Evolutionary conservation across 1,139 yeast genomes (phyloP).

Genomic region (Saccharomyces hybrid): DNA sequence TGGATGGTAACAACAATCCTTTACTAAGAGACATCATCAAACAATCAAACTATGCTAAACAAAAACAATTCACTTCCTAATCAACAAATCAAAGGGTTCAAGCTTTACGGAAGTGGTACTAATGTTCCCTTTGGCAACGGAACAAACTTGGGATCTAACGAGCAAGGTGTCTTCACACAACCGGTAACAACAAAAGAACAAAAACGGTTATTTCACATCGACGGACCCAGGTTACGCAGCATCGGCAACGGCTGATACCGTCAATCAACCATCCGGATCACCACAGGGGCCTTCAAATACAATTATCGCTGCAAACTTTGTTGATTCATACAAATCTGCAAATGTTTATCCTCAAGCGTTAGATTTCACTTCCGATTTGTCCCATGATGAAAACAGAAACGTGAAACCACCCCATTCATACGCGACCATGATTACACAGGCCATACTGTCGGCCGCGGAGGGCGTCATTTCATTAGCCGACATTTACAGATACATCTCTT

Average conservation of each 20-base stretch:
- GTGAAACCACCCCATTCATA: constrained; percentile 95
- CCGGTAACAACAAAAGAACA: background rate
- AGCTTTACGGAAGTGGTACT: constrained; percentile 26
- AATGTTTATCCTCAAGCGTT: constrained; percentile 26
- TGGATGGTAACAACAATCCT: constrained; percentile 15
- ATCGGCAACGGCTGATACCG: background rate
- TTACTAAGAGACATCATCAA: constrained; percentile 20
- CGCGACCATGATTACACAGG: constrained; percentile 97
- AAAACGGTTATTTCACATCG: background rate
- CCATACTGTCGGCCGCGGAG: constrained; percentile 79
- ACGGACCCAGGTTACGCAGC: background rate
- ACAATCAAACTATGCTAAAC: constrained; percentile 12
- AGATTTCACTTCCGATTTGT: constrained; percentile 39
- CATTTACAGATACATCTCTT: constrained; percentile 83
- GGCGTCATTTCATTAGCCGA: constrained; percentile 86
- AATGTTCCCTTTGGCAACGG: background rate
- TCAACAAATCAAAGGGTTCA: constrained; percentile 24
- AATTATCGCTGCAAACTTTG: constrained; percentile 3
- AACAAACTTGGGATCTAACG: background rate
- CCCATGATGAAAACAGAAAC: constrained; percentile 85
- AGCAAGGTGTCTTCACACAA: background rate
- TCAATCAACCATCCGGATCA: background rate
- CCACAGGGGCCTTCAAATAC: constrained; percentile 2
- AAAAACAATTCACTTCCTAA: constrained; percentile 2
- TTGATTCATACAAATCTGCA: constrained; percentile 8